Evolutionary conservation across 2,329 filamentous ascomycete genomes (phyloP), one percentile per base, ranked within the genome.

Genomic region (Aspergillus clavatus): DNA sequence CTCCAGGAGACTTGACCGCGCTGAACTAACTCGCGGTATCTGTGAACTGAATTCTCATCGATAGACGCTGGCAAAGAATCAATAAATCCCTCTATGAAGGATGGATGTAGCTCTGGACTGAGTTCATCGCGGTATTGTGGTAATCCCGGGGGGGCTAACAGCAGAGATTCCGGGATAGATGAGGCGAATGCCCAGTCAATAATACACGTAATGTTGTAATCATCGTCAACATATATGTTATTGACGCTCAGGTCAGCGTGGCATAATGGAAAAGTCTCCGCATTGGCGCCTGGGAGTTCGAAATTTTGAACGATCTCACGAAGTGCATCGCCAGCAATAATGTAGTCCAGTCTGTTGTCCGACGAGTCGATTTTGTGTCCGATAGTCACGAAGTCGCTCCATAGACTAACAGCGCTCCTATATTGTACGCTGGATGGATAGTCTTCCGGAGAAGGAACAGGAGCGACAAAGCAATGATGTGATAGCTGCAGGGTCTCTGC

Each of bases 201-300:
- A 4, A 67, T 46, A 22, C 51, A 56, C 16, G 58, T 65, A 31
- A 68, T 59, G 18, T 66, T 63, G 45, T 48, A 63, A 22, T 65
- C 45, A 14, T 62, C 42, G 38, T 67, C 60, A 21, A 68, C 56
- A 31, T 57, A 66, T 29, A 67, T 62, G 43, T 74, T 73, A 45
- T 66, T 67, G 38, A 58, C 53, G 36, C 71, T 68, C 16, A 72
- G 47, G 47, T 73, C 69, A 18, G 66, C 46, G 28, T 64, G 58
- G 14, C 47, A 54, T 4, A 62, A 42, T 3, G 54, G 47, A 38
- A 58, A 54, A 2, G 40, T 43, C 26, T 21, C 38, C 4, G 23
- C 14, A 19, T 42, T 35, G 12, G 40, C 5, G 14, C 27, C 8
- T 28, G 38, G 22, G 5, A 47, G 40, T 27, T 42, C 18, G 27